Base-by-base conservation (phyloP, 352 stramenopile species). In the Blastocystis hominis region DNA sequence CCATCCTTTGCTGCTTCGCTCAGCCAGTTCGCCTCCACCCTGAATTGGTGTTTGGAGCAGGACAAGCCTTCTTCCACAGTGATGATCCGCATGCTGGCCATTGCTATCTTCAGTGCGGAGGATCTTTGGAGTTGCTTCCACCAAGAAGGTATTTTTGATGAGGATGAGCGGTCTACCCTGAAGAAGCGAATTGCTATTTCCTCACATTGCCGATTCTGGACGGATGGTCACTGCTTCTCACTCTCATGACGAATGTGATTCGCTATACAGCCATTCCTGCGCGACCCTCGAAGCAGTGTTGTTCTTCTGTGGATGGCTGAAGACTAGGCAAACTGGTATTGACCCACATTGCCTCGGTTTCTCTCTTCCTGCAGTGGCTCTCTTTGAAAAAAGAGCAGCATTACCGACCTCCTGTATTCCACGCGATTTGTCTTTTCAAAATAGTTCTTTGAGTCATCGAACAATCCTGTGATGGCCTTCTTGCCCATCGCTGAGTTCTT, bases 331-430 rank as follows among this genome's bases (percentile, higher is more conserved):
- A 77, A 17, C 15, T 47, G 9, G 34, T 36, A 13, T 40, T 59
- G 34, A 40, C 36, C 13, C 36, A 77, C 36, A 20, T 77, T 0
- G 17, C 66, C 5, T 55, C 36, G 3, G 36, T 77, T 0, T 40
- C 40, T 3, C 36, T 77, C 3, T 77, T 77, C n/a, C 66, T 77
- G 24, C 66, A 77, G n/a, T 77, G 66, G 66, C 9, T 59, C n/a
- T 59, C 50, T 59, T n/a, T 2, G 50, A 59, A 59, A 59, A 59
- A 20, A 20, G 50, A 59, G 13, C 2, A 59, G 13, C 50, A 59
- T 20, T 59, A 59, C n/a, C 50, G 50, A 59, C 50, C 50, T 59
- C 10, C 50, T 59, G 50, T 59, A n/a, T 59, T 59, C 24, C 50
- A n/a, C 50, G 13, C 50, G 13, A 0, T 59, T 59, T 59, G 50